These are phyloP conservation scores for Podila clonocystis DNA, from an alignment of 192 early-diverging fungal species.

Conservation along the genomic window DNA sequence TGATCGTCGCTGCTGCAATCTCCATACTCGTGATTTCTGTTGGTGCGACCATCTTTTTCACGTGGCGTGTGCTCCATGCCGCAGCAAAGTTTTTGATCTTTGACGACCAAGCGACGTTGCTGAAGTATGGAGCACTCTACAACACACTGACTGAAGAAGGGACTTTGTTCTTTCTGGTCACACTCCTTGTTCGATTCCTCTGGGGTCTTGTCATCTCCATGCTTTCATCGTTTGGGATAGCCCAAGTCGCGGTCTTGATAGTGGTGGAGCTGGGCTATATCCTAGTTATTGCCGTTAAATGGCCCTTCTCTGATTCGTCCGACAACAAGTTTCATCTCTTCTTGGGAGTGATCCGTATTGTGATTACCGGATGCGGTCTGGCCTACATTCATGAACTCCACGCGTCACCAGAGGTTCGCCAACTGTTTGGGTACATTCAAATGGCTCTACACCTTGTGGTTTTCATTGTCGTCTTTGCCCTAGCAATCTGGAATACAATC, in stretches of 20 bases:
- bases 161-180: slow-evolving; percentile 49
- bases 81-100: slow-evolving; percentile 38
- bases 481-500: slow-evolving; percentile 41
- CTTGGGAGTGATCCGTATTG: slow-evolving; percentile 37
- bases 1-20: slow-evolving; percentile 35
- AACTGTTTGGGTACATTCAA: slow-evolving; percentile 57
- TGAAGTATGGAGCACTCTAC: slow-evolving; percentile 58
- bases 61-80: slow-evolving; percentile 51
- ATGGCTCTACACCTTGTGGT: slow-evolving; percentile 53
- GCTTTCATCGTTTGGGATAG: slow-evolving; percentile 53
- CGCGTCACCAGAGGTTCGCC: slow-evolving; percentile 22
- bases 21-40: slow-evolving; percentile 49
- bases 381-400: slow-evolving; percentile 47
- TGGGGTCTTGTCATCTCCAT: slow-evolving; percentile 50
- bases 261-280: slow-evolving; percentile 50
- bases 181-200: slow-evolving; percentile 44
- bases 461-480: slow-evolving; percentile 52
- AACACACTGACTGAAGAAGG: slow-evolving; percentile 55
- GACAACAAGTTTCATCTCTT: slow-evolving; percentile 53
- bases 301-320: slow-evolving; percentile 48
- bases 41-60: slow-evolving; percentile 36
- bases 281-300: slow-evolving; percentile 48
- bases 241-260: slow-evolving; percentile 54
- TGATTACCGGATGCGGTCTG: slow-evolving; percentile 50
- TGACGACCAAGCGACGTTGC: slow-evolving; percentile 48